A percentile compares a stretch with the other conserved stretches of the same genome.
Evolutionary conservation across 148 eudicot genomes (phyloP).

Genomic region (Rhododendron griersonianum): DNA sequence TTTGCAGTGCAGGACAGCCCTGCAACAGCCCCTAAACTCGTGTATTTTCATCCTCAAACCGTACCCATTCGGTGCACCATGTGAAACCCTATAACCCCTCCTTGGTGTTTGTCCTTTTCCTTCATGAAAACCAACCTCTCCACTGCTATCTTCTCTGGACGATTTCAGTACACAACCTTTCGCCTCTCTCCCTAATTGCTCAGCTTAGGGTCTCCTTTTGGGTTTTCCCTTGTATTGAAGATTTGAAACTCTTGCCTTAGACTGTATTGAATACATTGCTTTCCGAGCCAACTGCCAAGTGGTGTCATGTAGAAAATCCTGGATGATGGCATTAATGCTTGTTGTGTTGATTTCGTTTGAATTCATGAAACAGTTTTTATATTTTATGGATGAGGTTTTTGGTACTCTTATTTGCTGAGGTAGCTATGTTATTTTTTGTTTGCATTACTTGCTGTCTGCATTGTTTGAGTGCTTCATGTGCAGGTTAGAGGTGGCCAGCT

Average conservation of each 20-base stretch:
- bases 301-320: neutral
- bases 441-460: neutral
- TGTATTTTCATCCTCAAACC: no score
- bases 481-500: conserved; percentile 98
- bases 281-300: neutral
- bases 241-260: neutral
- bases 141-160: no score
- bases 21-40: no score
- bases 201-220: neutral
- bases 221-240: neutral
- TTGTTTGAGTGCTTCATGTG: conserved; percentile 22
- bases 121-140: no score
- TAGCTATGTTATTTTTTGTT: neutral
- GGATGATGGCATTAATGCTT: neutral
- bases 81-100: no score
- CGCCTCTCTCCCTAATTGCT: neutral
- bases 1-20: no score
- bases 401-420: neutral
- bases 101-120: no score
- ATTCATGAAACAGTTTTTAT: neutral
- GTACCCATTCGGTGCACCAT: no score
- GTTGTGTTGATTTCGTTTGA: neutral
- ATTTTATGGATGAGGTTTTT: no score
- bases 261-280: neutral
- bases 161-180: no score